A percentile compares a stretch with the other conserved stretches of the same genome.
phyloP scores from a whole-genome alignment of 2,329 filamentous ascomycete species.

The Colletotrichum zoysiae region DNA sequence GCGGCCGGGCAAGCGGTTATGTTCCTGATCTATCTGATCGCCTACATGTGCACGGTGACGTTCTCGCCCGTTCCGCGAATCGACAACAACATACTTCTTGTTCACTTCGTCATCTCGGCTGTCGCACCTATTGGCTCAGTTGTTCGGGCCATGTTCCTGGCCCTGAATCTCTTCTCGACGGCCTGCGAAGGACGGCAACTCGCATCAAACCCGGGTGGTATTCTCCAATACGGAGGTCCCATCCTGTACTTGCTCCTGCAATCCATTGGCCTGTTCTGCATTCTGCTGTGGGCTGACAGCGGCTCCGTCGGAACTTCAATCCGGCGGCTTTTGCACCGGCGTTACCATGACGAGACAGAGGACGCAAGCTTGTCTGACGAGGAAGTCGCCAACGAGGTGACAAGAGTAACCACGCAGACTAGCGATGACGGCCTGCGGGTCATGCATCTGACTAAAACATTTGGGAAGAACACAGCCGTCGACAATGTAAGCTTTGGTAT shows the following conservation, averaged over 20 bases:
- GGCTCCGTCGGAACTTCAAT: constrained; percentile 73
- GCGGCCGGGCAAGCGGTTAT: constrained; percentile 80
- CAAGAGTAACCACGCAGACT: constrained; percentile 65
- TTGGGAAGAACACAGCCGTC: constrained; percentile 82
- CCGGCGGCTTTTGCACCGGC: constrained; percentile 48
- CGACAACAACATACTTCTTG: constrained; percentile 74
- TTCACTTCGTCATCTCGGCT: constrained; percentile 80
- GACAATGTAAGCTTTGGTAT: constrained; percentile 90
- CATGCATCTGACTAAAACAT: constrained; percentile 83
- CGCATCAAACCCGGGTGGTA: constrained; percentile 75
- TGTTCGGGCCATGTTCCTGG: constrained; percentile 79
- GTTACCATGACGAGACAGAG: constrained; percentile 25
- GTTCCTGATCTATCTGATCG: constrained; percentile 79
- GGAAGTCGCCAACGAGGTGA: constrained; percentile 75
- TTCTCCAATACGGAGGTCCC: constrained; percentile 83
- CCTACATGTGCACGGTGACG: constrained; percentile 71
- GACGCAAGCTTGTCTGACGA: constrained; percentile 57
- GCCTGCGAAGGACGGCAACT: constrained; percentile 76
- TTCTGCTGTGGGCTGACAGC: constrained; percentile 85
- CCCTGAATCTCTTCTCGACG: constrained; percentile 86
- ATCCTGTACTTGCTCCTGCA: constrained; percentile 87
- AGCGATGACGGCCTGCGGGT: constrained; percentile 79
- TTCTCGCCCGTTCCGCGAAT: constrained; percentile 79
- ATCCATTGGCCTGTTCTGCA: constrained; percentile 74
- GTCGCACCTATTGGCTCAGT: constrained; percentile 84